Evolutionary conservation across 2,329 filamentous ascomycete genomes (phyloP).

Genomic region (Ambrosiella beaveri): DNA sequence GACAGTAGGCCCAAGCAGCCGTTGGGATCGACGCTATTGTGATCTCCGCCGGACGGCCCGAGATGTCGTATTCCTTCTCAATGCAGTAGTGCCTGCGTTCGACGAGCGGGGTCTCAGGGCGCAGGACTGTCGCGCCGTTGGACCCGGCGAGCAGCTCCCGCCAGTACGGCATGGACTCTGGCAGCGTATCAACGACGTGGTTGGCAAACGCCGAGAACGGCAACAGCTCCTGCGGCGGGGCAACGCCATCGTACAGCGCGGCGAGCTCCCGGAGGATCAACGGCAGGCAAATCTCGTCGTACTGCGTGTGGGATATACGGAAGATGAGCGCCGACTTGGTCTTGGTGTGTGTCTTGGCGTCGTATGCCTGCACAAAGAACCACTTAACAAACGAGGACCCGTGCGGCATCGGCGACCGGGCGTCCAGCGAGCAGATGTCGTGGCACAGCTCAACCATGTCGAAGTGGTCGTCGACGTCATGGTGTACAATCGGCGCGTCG

Average conservation of each 20-base stretch:
- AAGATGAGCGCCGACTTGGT: constrained; percentile 31
- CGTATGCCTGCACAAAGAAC: constrained; percentile 28
- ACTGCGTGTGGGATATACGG: constrained; percentile 51
- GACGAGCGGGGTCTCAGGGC: constrained; percentile 23
- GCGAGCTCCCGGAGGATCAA: constrained; percentile 44
- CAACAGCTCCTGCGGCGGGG: constrained; percentile 16
- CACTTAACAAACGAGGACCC: constrained; percentile 45
- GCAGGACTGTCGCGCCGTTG: constrained; percentile 24
- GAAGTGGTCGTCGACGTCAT: constrained; percentile 29
- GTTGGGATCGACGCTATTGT: constrained; percentile 50
- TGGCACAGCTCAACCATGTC: constrained; percentile 34
- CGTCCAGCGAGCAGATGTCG: constrained; percentile 37
- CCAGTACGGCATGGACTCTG: constrained; percentile 43
- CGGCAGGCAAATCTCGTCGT: constrained; percentile 50
- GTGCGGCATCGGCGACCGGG: constrained; percentile 35
- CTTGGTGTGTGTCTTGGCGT: constrained; percentile 14
- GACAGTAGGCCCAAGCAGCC: constrained; percentile 46
- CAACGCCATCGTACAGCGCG: constrained; percentile 23
- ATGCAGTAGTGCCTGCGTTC: constrained; percentile 25
- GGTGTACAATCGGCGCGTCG: constrained; percentile 31
- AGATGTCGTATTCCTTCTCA: constrained; percentile 27
- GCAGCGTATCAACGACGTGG: constrained; percentile 25
- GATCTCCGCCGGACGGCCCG: constrained; percentile 33
- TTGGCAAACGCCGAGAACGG: constrained; percentile 31
- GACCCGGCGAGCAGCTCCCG: constrained; percentile 38